Conservation (phyloP, 192 early-diverging fungal genomes). For the Funneliformis geosporum region DNA sequence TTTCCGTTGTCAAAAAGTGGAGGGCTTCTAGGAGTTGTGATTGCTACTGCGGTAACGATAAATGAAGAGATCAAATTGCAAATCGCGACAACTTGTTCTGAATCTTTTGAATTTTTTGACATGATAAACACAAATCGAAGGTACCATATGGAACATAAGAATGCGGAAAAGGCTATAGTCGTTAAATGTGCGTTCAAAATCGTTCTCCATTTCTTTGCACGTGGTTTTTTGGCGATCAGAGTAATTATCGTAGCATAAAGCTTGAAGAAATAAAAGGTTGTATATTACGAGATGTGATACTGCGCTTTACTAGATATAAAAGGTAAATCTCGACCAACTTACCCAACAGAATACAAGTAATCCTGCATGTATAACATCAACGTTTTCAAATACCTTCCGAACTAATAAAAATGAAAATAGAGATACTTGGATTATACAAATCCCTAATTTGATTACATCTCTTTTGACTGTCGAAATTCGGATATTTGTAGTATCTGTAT, state of each 20-base stretch:
- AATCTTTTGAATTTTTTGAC: neutral
- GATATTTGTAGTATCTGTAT: neutral
- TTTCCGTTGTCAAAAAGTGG: conserved; percentile 34
- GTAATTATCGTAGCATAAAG: neutral
- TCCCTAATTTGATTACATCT: neutral
- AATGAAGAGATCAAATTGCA: conserved; percentile 2
- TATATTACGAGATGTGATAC: neutral
- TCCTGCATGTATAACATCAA: neutral
- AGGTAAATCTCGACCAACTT: neutral
- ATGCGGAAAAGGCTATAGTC: conserved; percentile 31
- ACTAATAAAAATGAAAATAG: conserved; percentile 10
- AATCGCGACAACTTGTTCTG: neutral
- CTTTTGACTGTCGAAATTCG: conserved; percentile 15
- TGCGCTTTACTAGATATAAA: neutral
- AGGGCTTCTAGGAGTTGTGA: conserved; percentile 35
- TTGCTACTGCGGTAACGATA: conserved; percentile 27
- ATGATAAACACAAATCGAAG: conserved; percentile 14
- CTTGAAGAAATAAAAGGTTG: neutral
- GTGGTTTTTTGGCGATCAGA: neutral
- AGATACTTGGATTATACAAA: neutral
- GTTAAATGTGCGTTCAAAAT: conserved; percentile 39
- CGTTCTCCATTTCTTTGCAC: conserved; percentile 30
- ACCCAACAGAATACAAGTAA: conserved; percentile 6
- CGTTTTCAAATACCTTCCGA: neutral
- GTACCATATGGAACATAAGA: conserved; percentile 16